Evolutionary conservation across 1,284 basidiomycete species (phyloP), one percentile per base, ranked within the genome.

Genomic region (Irpex lacteus): DNA sequence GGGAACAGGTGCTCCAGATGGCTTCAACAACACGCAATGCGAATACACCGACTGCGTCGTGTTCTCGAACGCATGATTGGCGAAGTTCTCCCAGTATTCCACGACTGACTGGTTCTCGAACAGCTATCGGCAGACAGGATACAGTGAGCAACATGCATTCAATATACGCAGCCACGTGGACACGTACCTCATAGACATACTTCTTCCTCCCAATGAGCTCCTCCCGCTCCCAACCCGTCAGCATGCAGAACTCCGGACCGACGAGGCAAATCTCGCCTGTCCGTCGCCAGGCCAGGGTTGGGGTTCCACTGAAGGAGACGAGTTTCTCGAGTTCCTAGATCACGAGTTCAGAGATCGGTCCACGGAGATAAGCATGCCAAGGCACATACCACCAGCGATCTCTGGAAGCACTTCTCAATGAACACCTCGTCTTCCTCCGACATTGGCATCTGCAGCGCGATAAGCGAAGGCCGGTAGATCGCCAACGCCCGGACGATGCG

Each of bases 231-330:
- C 94, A 95, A 70, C 92, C 93, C 2, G 95, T 96, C 65, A 99
- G 82, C 84, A 95, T 91, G 75, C 92, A 95, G 74, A 99, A 99
- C 78, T 99, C 96, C 1, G 95, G 92, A 0, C 96, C 96, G 54
- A 97, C 97, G 53, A 98, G 88, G 73, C 95, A 96, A 47, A 99
- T 95, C 80, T 99, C 98, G 73, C 97, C 97, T 15, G 98, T 99
- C 59, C 97, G 84, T 37, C 97, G 89, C 97, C 97, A 99, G 1
- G 98, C 94, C n/a, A 98, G 95, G 0, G 97, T 99, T 2, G 97
- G 98, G n/a, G 98, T 99, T 4, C 97, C 98, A 66, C 93, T 96
- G 76, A 95, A 98, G 53, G 94, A 95, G 68, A 99, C 97, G 67
- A 98, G 84, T 77, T 98, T 98, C 76, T 98, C 95, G 63, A 98